Evolutionary conservation across 345 rosid genomes (phyloP), one percentile per base, ranked within the genome.

Genomic region (Citropsis articulata): DNA sequence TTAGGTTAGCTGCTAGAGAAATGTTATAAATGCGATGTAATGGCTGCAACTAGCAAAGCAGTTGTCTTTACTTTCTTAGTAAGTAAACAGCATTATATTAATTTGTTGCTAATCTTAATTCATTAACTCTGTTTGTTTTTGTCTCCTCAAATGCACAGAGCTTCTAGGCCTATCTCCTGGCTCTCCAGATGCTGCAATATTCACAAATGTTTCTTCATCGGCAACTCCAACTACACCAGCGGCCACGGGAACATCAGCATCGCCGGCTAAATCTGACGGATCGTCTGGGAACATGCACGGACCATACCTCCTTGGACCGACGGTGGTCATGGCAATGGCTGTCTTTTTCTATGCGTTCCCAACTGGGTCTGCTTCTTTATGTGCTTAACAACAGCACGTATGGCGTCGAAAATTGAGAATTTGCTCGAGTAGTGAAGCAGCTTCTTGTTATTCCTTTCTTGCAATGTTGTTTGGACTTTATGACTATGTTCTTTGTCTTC

Each of bases 171-270:
- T 96, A 67, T 77, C 95, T 57, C 93, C 98, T 0, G 86, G 79
- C 83, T 96, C 99, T 0, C 93, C 99, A 22, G 98, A 89, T 10
- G 94, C 92, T 18, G 91, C 91, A 9, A 83, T 89, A 72, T 96
- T 94, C 87, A 65, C 84, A 55, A 64, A 69, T 7, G 38, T 91
- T 9, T 22, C 88, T 31, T 31, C 86, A 6, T 68, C 87, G 62
- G 42, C 86, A 3, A 56, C 94, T 38, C 8, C 89, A 12, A 10
- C 83, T 2, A 9, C 86, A 8, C 1, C 85, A 22, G 56, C 22
- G 57, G 24, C 68, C 7, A 42, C 84, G 3, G 80, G 87, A 13
- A 13, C 77, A 30, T 75, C 85, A 12, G 36, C 81, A 5, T 27
- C 89, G 2, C 61, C 86, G 4, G 64, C 69, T 5, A 71, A 60